Base-by-base conservation (phyloP, 768 basidiomycete species). In the Calvatia gigantea region DNA sequence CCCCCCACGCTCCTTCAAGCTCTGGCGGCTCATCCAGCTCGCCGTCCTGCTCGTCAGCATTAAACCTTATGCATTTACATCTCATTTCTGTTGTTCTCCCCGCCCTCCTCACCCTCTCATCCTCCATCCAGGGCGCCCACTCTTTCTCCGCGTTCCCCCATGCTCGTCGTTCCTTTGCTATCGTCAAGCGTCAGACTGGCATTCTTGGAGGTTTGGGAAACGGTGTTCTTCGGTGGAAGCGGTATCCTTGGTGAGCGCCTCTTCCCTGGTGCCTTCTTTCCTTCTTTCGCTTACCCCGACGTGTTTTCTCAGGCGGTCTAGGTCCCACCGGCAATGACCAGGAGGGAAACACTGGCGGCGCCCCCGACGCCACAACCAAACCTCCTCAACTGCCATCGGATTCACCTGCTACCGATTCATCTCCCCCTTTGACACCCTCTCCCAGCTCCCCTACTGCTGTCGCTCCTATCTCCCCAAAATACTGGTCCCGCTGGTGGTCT, bases 1-100 rank as follows among this genome's bases (percentile, higher is more conserved):
- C 38, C 51, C 27, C 62, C 48, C 73, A 76, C 77, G 67, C 71
- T 78, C 78, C 47, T 79, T 80, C 60, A 52, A 51, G 52, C 55
- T 61, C 46, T 58, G 45, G 64, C 63, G 62, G 70, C 63, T 61
- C 56, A 35, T 58, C 42, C 59, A 35, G 57, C 61, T 64, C 64
- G 69, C 63, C 61, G 59, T 64, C 63, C 56, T 57, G 62, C 64
- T 63, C 42, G 31, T 58, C 57, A 64, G 57, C 61, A 54, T 43
- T 58, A 68, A 72, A 65, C 56, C 31, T n/a, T n/a, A 64, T 72
- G 69, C 70, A 69, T 47, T 56, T 71, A 46, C 61, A 59, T 63
- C 58, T 66, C 62, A 67, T 62, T 57, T 60, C 61, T 53, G 60
- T 42, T 9, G 7, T 74, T 54, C 58, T 75, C 32, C 49, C 68